Evolutionary conservation across 1,139 yeast species (phyloP).

Genomic region (Blastobotrys apis): DNA sequence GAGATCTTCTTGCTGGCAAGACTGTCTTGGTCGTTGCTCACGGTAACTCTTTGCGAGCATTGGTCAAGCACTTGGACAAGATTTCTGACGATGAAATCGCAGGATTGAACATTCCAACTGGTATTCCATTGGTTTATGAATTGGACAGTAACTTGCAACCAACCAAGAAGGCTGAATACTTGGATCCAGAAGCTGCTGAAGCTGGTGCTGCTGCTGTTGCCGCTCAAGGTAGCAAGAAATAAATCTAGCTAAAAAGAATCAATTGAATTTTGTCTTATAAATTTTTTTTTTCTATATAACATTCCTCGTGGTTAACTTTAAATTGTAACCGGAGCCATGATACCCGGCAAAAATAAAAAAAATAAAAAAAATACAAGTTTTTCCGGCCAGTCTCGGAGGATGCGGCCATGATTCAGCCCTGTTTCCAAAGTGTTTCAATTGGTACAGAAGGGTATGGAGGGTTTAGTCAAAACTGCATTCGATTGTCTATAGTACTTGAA

Average conservation of each 20-base stretch:
- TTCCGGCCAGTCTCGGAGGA: no score
- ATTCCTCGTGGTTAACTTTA: no score
- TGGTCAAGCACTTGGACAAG: constrained; percentile 93
- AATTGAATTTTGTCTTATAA: neutral
- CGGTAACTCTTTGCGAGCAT: constrained; percentile 97
- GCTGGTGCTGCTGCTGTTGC: constrained; percentile 99
- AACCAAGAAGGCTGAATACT: constrained; percentile 89
- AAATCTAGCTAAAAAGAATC: no score
- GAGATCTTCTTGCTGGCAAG: constrained; percentile 79
- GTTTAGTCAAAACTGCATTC: no score
- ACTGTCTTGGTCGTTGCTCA: constrained; percentile 94
- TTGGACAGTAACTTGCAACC: constrained; percentile 85
- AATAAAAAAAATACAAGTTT: no score
- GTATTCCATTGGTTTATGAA: constrained; percentile 97
- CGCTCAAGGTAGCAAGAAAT: constrained; percentile 71
- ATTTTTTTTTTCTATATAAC: neutral
- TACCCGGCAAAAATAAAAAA: no score
- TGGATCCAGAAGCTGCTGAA: constrained; percentile 99
- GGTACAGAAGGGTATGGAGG: no score
- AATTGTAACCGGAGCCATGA: no score
- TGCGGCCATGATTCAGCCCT: no score
- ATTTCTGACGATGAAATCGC: constrained; percentile 92
- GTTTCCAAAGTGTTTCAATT: no score
- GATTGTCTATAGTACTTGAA: no score
- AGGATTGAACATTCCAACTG: constrained; percentile 95